Base-by-base conservation (phyloP, 495 filamentous ascomycete species). In the Penicillium desertorum region DNA sequence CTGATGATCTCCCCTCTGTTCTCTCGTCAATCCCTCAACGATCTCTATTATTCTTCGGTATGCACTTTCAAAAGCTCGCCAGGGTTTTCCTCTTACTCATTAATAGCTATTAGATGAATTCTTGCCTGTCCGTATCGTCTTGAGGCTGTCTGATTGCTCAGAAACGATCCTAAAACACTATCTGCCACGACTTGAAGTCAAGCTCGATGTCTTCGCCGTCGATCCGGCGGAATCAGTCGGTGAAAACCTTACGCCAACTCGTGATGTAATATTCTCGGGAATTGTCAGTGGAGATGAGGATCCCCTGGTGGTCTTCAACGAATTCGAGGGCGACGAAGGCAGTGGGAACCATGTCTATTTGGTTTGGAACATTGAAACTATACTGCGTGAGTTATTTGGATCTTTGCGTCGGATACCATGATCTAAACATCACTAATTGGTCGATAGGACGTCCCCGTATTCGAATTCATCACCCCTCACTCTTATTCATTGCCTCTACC, bases 281-380 rank as follows among this genome's bases (percentile, higher is more conserved):
- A 71, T 74, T 9, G 76, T 91, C 10, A 75, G 85, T 62, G 73
- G 81, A 20, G 68, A 79, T 5, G 79, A 85, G 48, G 79, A 90
- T 23, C 88, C 87, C 19, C 69, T 86, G 6, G 79, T 89, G 46
- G 58, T 89, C 12, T 75, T 81, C 14, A 81, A 84, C 52, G 74
- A 78, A 36, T 76, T 74, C 23, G 79, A 84, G 45, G 78, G 79
- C 2, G 81, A 77, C 3, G 77, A 79, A 5, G 82, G 82, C 8
- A 73, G 69, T 30, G 74, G 76, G 10, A 83, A 81, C 58, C 80
- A 85, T 67, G 77, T 87, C 19, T 83, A 91, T 59, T 83, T 86
- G n/a, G 79, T 93, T 52, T 96, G 92, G 92, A 91, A 85, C 63
- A 73, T 88, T 20, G 77, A 86, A 19, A 84, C 89, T n/a, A 86